Evolutionary conservation across 352 stramenopile genomes (phyloP), one percentile per base, ranked within the genome.

Genomic region (Plasmopara muralis): DNA sequence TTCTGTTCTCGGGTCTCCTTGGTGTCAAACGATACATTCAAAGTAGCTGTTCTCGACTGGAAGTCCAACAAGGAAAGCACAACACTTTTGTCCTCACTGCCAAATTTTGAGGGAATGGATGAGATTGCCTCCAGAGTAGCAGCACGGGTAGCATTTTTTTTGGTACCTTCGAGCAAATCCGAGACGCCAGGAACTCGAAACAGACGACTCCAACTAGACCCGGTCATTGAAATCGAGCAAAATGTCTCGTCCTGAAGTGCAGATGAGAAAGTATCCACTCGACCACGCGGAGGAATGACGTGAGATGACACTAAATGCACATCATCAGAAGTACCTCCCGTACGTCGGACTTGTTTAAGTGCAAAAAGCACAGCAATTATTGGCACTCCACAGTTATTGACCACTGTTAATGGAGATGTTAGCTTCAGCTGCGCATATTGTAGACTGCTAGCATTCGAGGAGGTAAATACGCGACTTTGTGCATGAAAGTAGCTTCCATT

Each of bases 401-500:
- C 78, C 30, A 93, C 75, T 6, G 72, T 74, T 0, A 91, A 52
- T 4, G 80, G 79, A 2, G 83, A 78, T 16, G 77, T 63, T 28
- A 93, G 62, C 8, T 70, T 72, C 34, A 93, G 28, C 37, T 88
- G 75, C 1, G 80, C 75, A 43, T 88, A 91, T 28, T 83, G 75
- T 10, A 86, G 65, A 34, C 53, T 82, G 43, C 70, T 84, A 0
- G 76, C 59, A 53, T 88, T 88, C 0, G 76, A 87, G 0, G 82
- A 81, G 0, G 63, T 77, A 44, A 87, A 85, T 5, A 89, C 46
- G 6, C 74, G 68, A 15, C 62, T 84, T 47, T 73, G 77, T 0
- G 83, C 80, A 15, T 79, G 71, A 15, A 93, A 80, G n/a, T 71
- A 91, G 13, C 65, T 80, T 14, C 80, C 80, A 33, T 87, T 91